These are phyloP conservation scores for Mollisiaceae sp. DNA, from an alignment of 2,329 filamentous ascomycete genomes.

Conservation along the genomic window DNA sequence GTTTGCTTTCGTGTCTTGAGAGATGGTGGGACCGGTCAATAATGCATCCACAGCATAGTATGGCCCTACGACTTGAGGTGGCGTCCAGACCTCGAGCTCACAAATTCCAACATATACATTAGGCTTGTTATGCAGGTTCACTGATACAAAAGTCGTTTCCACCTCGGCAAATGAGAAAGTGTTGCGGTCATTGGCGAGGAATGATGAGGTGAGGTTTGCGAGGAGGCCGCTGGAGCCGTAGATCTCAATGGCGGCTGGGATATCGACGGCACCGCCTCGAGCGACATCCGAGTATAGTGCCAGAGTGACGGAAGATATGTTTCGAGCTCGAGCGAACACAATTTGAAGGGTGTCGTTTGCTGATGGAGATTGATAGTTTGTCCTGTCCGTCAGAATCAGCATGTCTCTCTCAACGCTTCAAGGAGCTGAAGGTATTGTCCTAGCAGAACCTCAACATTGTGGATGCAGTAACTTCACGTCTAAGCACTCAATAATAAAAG, in stretches of 20 bases:
- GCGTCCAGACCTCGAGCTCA: constrained; percentile 27
- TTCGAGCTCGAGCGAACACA: constrained; percentile 44
- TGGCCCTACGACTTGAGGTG: background rate
- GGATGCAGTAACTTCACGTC: too few species aligned
- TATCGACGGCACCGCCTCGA: constrained; percentile 41
- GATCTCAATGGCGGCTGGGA: constrained; percentile 22
- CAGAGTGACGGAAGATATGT: constrained; percentile 43
- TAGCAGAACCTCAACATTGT: too few species aligned
- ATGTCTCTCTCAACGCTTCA: too few species aligned
- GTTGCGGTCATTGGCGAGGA: constrained; percentile 25
- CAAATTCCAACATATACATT: constrained; percentile 21
- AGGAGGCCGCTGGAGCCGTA: constrained; percentile 23
- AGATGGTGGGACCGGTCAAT: constrained; percentile 14
- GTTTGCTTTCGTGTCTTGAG: constrained; percentile 14
- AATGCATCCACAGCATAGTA: constrained; percentile 29
- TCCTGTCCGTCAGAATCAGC: constrained; percentile 27
- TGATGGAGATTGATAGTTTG: constrained; percentile 44
- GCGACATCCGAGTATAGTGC: constrained; percentile 44
- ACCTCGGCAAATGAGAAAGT: constrained; percentile 20
- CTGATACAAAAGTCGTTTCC: constrained; percentile 18
- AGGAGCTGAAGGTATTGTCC: too few species aligned
- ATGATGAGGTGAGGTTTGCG: constrained; percentile 8
- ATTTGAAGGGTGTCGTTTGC: constrained; percentile 44
- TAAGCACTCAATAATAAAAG: too few species aligned
- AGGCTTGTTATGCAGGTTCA: constrained; percentile 24